Conservation (phyloP, 1,284 basidiomycete species). For the Boletus sp. region DNA sequence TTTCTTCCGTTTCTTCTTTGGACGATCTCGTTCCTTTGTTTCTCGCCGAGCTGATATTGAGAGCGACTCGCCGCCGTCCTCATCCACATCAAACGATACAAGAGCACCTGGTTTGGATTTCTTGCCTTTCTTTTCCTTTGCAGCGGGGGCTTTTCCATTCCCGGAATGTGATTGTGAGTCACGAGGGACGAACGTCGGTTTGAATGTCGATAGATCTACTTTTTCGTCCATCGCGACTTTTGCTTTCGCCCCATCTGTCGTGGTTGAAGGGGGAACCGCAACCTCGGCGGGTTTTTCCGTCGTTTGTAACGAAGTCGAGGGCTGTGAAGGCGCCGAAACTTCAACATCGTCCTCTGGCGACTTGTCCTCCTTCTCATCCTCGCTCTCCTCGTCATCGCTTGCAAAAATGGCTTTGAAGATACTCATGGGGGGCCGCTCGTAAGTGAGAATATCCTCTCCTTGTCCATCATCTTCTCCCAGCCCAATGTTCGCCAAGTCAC, state of each 20-base stretch:
- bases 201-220: conserved; percentile 67
- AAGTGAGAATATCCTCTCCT: conserved; percentile 82
- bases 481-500: conserved; percentile 76
- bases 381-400: conserved; percentile 82
- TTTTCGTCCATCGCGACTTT: conserved; percentile 26
- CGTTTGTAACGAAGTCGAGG: background rate
- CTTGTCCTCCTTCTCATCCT: conserved; percentile 51
- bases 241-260: background rate
- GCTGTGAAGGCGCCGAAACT: conserved; percentile 2
- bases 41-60: conserved; percentile 27
- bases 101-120: conserved; percentile 41
- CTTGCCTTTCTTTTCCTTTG: conserved; percentile 43
- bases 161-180: conserved; percentile 38
- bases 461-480: conserved; percentile 86
- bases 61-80: conserved; percentile 46
- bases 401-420: conserved; percentile 96
- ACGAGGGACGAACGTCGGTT: conserved; percentile 77
- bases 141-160: conserved; percentile 25
- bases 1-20: conserved; percentile 48
- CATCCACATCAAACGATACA: conserved; percentile 70
- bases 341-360: conserved; percentile 36
- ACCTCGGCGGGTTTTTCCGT: background rate
- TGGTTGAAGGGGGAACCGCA: background rate
- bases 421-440: conserved; percentile 84
- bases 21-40: conserved; percentile 43